A percentile compares a stretch with the other conserved stretches of the same genome.
Evolutionary conservation across 1,284 basidiomycete genomes (phyloP).

Genomic region (Fomitopsis pinicola): DNA sequence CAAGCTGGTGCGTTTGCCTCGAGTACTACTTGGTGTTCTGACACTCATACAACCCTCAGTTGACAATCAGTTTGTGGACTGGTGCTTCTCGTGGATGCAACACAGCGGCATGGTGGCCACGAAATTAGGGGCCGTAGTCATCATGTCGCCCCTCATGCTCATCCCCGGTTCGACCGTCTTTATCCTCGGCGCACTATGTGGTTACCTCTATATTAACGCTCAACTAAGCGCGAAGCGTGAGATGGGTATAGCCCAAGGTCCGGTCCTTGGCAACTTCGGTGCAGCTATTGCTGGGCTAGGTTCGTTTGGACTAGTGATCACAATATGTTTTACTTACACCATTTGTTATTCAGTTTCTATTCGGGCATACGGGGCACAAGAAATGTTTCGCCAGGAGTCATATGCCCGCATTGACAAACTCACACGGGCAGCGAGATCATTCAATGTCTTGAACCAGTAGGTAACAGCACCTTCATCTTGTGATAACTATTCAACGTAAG

Average conservation of each 20-base stretch:
- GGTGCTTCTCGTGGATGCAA: slow-evolving; percentile 16
- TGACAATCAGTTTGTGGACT: slow-evolving; percentile 29
- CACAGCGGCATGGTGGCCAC: slow-evolving; percentile 27
- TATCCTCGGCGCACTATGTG: slow-evolving; percentile 38
- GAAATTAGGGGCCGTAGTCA: slow-evolving; percentile 37
- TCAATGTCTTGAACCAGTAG: slow-evolving; percentile 51
- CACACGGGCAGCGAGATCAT: slow-evolving; percentile 40
- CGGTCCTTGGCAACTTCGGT: slow-evolving; percentile 63
- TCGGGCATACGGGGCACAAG: slow-evolving; percentile 54
- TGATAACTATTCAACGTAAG: slow-evolving; percentile 3
- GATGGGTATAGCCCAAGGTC: slow-evolving; percentile 60
- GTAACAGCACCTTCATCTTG: slow-evolving; percentile 19
- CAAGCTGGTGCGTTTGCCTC: slow-evolving; percentile 28
- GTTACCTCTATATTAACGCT: slow-evolving; percentile 53
- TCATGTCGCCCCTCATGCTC: slow-evolving; percentile 38
- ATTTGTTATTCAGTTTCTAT: slow-evolving; percentile 47
- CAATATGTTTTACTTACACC: not conserved
- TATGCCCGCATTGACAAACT: slow-evolving; percentile 45
- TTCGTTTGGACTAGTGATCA: slow-evolving; percentile 15
- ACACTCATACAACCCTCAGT: slow-evolving; percentile 14
- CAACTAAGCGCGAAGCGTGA: slow-evolving; percentile 73
- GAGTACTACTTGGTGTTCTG: not conserved
- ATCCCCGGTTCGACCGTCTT: slow-evolving; percentile 34
- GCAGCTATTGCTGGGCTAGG: slow-evolving; percentile 62
- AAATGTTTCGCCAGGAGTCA: slow-evolving; percentile 41